Evolutionary conservation across 2,329 filamentous ascomycete species (phyloP).

Genomic region (Fusarium miscanthi): DNA sequence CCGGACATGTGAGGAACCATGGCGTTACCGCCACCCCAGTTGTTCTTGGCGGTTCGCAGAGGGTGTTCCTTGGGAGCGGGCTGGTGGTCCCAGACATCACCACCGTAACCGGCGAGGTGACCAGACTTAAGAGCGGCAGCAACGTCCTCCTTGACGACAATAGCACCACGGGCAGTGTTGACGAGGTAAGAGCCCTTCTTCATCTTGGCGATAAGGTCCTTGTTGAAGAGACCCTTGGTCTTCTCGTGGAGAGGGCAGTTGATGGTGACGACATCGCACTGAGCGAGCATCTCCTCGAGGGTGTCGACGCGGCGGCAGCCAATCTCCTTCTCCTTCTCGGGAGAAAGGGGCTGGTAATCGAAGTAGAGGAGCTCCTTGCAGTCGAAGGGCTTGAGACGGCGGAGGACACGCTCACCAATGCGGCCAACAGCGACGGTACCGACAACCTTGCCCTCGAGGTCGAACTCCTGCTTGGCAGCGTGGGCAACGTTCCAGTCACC

Average conservation of each 20-base stretch:
- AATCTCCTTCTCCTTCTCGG: constrained; percentile 94
- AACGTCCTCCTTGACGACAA: constrained; percentile 99
- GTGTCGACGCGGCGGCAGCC: constrained; percentile 88
- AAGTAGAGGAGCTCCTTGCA: constrained; percentile 99
- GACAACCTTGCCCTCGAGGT: constrained; percentile 96
- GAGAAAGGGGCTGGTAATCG: constrained; percentile 93
- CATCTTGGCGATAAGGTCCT: constrained; percentile 98
- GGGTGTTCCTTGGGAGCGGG: constrained; percentile 93
- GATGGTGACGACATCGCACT: constrained; percentile 98
- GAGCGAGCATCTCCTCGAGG: constrained; percentile 92
- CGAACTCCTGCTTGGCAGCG: constrained; percentile 98
- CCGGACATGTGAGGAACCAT: constrained; percentile 99
- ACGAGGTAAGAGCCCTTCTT: constrained; percentile 97
- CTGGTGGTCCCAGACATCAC: constrained; percentile 97
- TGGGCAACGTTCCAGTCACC: constrained; percentile 97
- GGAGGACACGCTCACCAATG: constrained; percentile 97
- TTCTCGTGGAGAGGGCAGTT: constrained; percentile 99
- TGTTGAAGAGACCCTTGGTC: constrained; percentile 96
- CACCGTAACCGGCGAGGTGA: constrained; percentile 89
- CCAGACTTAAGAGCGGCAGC: constrained; percentile 91
- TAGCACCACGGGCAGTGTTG: constrained; percentile 98
- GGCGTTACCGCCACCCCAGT: constrained; percentile 96
- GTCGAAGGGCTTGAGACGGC: constrained; percentile 95
- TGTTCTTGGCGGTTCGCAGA: constrained; percentile 92
- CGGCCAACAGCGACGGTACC: constrained; percentile 97